Percentiles rank a stretch among this genome's conserved stretches.
Evolutionary conservation across 352 stramenopile species (phyloP).

Genomic region (Phytophthora meadii): DNA sequence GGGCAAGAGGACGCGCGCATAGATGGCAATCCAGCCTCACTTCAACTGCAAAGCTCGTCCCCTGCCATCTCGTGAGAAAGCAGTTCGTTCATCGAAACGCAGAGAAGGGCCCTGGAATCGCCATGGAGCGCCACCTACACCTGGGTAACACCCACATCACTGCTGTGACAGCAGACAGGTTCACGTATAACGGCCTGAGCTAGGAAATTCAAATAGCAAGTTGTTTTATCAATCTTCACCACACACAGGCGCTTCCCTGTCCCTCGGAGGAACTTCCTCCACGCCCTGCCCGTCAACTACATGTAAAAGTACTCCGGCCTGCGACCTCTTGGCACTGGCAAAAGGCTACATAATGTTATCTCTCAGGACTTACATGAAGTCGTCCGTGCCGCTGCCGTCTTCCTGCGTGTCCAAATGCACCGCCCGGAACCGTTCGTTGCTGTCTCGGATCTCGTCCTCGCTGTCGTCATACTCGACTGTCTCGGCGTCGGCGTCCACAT

Average conservation of each 20-base stretch:
- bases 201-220: slow-evolving; percentile 30
- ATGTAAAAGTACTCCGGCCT: slow-evolving; percentile 5
- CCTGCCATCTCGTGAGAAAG: slow-evolving; percentile 3
- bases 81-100: slow-evolving; percentile 30
- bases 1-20: slow-evolving; percentile 9
- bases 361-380: slow-evolving; percentile 73
- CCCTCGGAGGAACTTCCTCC: slow-evolving; percentile 3
- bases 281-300: slow-evolving; percentile 12
- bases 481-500: slow-evolving; percentile 80
- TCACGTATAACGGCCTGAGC: background rate
- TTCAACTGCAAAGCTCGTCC: slow-evolving; percentile 23
- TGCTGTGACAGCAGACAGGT: background rate
- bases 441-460: slow-evolving; percentile 90
- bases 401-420: slow-evolving; percentile 89
- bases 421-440: slow-evolving; percentile 90
- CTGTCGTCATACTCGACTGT: slow-evolving; percentile 91
- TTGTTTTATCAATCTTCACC: slow-evolving; percentile 45
- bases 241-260: slow-evolving; percentile 18
- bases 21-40: slow-evolving; percentile 3
- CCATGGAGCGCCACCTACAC: background rate
- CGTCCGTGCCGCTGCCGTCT: slow-evolving; percentile 73
- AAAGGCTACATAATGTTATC: slow-evolving; percentile 48
- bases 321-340: slow-evolving; percentile 12
- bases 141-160: background rate
- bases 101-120: background rate